Evolutionary conservation across 2,329 filamentous ascomycete species (phyloP), one percentile per base, ranked within the genome.

Genomic region (Penicillium psychrosexuale): DNA sequence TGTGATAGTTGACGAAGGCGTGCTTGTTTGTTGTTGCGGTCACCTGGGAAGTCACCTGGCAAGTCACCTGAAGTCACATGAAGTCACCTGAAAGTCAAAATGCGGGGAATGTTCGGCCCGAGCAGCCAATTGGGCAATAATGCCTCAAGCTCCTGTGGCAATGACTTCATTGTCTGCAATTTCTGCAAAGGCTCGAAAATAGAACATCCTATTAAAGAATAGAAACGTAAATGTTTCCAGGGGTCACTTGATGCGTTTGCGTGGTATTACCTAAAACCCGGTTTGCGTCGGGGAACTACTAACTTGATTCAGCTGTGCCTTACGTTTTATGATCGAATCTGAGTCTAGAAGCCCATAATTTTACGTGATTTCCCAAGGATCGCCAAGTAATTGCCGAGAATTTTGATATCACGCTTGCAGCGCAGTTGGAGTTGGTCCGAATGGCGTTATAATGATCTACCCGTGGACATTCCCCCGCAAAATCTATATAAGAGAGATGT

Each of bases 381-480:
- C 28, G 28, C 28, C 17, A 45, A 22, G 19, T 15, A 9, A 15
- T 33, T 33, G 13, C 8, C 8, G 9, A 11, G 8, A 34, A 22
- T 24, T 33, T 45, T 15, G 17, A n/a, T 9, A 15, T 22, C 42
- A 22, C 15, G 4, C 5, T 19, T 13, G 13, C 8, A 9, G 2
- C 3, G 8, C 1, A 19, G 8, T 45, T 19, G 30, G 12, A 7
- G 8, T 24, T 34, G 43, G 30, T 8, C 8, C 30, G 11, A 15
- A 45, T 45, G 43, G 43, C 43, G 43, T 45, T 45, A 45, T 45
- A 9, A 22, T 22, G 43, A 45, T 45, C 43, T 33, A 45, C 43
- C 43, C 30, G 43, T 33, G 30, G 19, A 31, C 17, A 45, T 6
- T 45, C 43, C 43, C 43, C 43, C 43, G 43, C 43, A 45, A 45